Base-by-base conservation (phyloP, 345 rosid species). In the Cardamine chenopodiifolia region DNA sequence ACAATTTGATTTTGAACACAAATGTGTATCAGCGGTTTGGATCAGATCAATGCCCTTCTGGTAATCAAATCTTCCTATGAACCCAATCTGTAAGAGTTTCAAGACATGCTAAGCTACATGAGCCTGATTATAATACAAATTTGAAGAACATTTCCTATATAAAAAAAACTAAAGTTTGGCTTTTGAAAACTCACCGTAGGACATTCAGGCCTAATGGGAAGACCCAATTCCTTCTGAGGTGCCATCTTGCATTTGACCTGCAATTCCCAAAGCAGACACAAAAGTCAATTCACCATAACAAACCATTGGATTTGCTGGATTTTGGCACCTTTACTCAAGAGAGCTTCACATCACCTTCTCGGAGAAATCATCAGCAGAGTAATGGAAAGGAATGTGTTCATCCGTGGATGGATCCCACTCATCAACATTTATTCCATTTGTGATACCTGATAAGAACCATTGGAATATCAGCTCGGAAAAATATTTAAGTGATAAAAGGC, bases 11-110 rank as follows among this genome's bases (percentile, higher is more conserved):
- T 29, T 13, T 29, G n/a, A n/a, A n/a, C n/a, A n/a, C n/a, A n/a
- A n/a, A n/a, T n/a, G n/a, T n/a, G n/a, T 31, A 10, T 48, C 82
- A 57, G 88, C 96, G 34, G 62, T 80, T 14, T 77, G 89, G 62
- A 94, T 94, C 64, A 91, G 70, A 80, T 94, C 98, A 6, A 94
- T 91, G 68, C 98, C 98, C 74, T 91, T 94, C 81, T 94, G 98
- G 82, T 91, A 85, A 83, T 90, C 97, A 81, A 94, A 76, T 79
- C 97, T 91, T 76, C 98, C 98, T 55, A 91, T 90, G 75, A 94
- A 94, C 57, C 98, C 97, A 82, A 94, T 86, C 98, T 94, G 76
- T 75, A 77, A 18, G n/a, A n/a, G n/a, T n/a, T n/a, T n/a, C n/a
- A n/a, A n/a, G n/a, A n/a, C n/a, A 20, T 17, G 47, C 8, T 32